These are phyloP conservation scores for Acidiella bohemica DNA, from an alignment of 495 filamentous ascomycete genomes.

Conservation along the genomic window DNA sequence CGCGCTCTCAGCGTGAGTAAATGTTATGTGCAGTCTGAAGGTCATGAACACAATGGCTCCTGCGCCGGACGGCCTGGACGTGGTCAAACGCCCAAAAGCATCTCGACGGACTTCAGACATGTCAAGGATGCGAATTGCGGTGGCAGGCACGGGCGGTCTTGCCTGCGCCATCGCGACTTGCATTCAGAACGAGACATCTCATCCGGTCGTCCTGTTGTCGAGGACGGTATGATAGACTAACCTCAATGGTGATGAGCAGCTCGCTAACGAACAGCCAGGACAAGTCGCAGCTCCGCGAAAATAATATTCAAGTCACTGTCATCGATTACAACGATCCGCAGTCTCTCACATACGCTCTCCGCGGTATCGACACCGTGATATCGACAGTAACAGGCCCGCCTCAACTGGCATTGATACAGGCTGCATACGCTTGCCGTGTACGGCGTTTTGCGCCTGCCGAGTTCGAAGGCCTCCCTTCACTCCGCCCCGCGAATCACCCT, in stretches of 20 bases:
- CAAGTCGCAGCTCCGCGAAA: constrained; percentile 27
- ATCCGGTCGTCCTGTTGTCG: constrained; percentile 57
- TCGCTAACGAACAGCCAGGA: constrained; percentile 10
- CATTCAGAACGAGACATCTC: constrained; percentile 41
- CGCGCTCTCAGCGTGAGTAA: too few species aligned
- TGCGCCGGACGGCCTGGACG: too few species aligned
- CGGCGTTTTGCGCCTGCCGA: constrained; percentile 60
- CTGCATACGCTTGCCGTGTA: constrained; percentile 49
- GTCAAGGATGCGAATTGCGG: constrained; percentile 54
- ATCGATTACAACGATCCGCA: constrained; percentile 48
- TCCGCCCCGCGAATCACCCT: constrained; percentile 31
- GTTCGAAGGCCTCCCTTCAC: constrained; percentile 48
- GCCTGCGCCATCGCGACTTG: constrained; percentile 49
- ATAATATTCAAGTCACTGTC: constrained; percentile 42
- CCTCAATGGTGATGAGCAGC: background rate
- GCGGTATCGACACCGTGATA: constrained; percentile 60
- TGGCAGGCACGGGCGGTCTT: constrained; percentile 58
- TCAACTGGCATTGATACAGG: constrained; percentile 60
- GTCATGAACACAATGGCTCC: too few species aligned
- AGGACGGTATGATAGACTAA: constrained; percentile 35
- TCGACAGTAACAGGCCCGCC: constrained; percentile 53
- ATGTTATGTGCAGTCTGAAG: too few species aligned
- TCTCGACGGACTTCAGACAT: constrained; percentile 6
- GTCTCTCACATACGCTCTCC: constrained; percentile 46
- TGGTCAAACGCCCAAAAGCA: too few species aligned